phyloP scores from a whole-genome alignment of 805 yeast species.

The Saccharomycopsis schoenii region DNA sequence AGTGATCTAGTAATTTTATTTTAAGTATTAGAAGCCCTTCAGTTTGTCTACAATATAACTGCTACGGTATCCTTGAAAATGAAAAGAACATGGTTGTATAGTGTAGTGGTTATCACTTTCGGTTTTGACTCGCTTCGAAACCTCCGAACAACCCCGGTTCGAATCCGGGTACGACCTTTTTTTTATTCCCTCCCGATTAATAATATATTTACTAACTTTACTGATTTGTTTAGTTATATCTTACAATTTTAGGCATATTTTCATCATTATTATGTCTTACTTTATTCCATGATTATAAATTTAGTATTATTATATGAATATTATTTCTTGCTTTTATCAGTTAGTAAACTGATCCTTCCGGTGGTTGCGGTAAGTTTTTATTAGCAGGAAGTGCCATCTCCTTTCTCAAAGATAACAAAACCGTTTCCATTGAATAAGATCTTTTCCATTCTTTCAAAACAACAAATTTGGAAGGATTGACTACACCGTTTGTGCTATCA shows the following conservation, averaged over 20 bases:
- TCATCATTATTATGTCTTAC: no score
- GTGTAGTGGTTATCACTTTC: constrained; percentile 54
- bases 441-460: constrained; percentile 80
- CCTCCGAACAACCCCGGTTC: constrained; percentile 66
- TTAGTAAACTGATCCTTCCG: constrained; percentile 69
- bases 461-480: constrained; percentile 45
- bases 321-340: background rate
- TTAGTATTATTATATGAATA: background rate
- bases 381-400: constrained; percentile 80
- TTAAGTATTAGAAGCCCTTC: no score
- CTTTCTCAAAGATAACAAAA: constrained; percentile 77
- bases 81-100: constrained; percentile 40
- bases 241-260: no score
- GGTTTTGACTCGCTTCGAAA: constrained; percentile 35
- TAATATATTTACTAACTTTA: no score
- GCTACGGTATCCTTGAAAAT: no score
- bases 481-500: constrained; percentile 48
- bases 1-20: no score
- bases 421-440: constrained; percentile 87
- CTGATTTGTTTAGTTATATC: no score
- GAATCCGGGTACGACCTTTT: constrained; percentile 75
- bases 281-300: background rate
- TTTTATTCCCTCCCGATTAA: constrained; percentile 18
- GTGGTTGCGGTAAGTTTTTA: constrained; percentile 82
- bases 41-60: no score